A percentile compares a stretch with the other conserved stretches of the same genome.
Conservation (phyloP, 1,139 yeast species). For the Geotrichum restrictum region DNA sequence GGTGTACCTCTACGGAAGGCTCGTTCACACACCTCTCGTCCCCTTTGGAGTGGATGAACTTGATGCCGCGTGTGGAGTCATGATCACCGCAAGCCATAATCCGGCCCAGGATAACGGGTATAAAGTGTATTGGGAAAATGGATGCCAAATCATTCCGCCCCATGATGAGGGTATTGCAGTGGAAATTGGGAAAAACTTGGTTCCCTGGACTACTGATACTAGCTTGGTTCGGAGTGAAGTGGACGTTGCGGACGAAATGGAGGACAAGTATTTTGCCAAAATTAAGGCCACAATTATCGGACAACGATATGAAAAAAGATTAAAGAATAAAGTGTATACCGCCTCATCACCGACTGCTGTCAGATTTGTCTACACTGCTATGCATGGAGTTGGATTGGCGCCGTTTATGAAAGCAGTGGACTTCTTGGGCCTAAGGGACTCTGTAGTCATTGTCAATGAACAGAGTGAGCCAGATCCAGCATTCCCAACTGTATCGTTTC, state of each 20-base stretch:
- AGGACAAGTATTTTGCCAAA: conserved; percentile 26
- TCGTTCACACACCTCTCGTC: conserved; percentile 86
- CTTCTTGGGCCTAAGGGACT: conserved; percentile 36
- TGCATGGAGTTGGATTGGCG: conserved; percentile 85
- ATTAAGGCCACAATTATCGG: conserved; percentile 21
- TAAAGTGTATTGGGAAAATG: conserved; percentile 88
- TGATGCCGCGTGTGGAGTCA: conserved; percentile 74
- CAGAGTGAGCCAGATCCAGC: conserved; percentile 78
- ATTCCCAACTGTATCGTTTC: conserved; percentile 81
- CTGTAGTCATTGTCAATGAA: conserved; percentile 48
- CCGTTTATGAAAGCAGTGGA: conserved; percentile 33
- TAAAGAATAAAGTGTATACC: too few species aligned
- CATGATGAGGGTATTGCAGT: conserved; percentile 71
- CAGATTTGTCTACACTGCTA: conserved; percentile 78
- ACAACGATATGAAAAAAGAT: background rate
- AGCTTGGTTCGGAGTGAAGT: conserved; percentile 16
- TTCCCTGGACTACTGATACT: conserved; percentile 50
- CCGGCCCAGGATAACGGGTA: conserved; percentile 93
- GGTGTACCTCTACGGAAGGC: conserved; percentile 59
- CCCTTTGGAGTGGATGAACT: conserved; percentile 74
- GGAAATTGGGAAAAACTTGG: conserved; percentile 55
- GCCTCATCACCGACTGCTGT: conserved; percentile 35
- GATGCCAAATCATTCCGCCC: conserved; percentile 95
- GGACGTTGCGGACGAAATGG: conserved; percentile 23
- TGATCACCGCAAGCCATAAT: conserved; percentile 96